Evolutionary conservation across 805 yeast species (phyloP).

Genomic region (Ogataea nakhonphanomensis): DNA sequence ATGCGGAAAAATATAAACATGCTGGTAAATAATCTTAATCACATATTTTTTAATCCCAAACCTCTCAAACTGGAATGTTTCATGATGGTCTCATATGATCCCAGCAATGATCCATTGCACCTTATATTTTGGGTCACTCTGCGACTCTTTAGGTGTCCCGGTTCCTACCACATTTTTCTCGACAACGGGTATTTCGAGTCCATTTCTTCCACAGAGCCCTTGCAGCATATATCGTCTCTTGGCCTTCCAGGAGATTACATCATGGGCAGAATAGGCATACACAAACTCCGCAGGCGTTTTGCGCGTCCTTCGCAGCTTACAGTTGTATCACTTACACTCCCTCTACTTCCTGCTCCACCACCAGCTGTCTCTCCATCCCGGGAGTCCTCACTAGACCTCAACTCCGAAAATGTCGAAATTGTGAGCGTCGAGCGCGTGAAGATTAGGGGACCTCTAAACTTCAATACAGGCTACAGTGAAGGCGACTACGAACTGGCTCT

Average conservation of each 20-base stretch:
- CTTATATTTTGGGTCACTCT: slow-evolving; percentile 12
- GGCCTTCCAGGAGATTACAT: slow-evolving; percentile 24
- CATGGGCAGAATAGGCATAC: slow-evolving; percentile 24
- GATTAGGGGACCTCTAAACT: slow-evolving; percentile 13
- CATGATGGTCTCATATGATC: slow-evolving; percentile 21
- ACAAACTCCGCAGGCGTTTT: slow-evolving; percentile 15
- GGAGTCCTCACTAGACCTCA: not conserved
- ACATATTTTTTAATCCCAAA: slow-evolving; percentile 1
- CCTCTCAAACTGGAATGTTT: slow-evolving; percentile 1
- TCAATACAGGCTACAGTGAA: slow-evolving; percentile 1
- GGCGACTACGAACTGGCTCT: slow-evolving; percentile 10
- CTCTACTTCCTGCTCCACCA: slow-evolving; percentile 1
- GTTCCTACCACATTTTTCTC: slow-evolving; percentile 14
- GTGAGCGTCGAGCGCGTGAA: slow-evolving; percentile 2
- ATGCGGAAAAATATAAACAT: slow-evolving; percentile 6
- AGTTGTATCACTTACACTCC: slow-evolving; percentile 4
- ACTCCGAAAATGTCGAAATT: not conserved
- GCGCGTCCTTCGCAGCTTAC: slow-evolving; percentile 1
- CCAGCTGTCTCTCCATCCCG: not conserved
- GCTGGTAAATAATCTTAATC: slow-evolving; percentile 2
- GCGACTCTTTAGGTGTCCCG: slow-evolving; percentile 16
- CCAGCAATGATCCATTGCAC: slow-evolving; percentile 14
- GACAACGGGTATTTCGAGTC: slow-evolving; percentile 6
- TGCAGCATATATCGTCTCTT: slow-evolving; percentile 19
- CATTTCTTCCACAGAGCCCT: slow-evolving; percentile 6